A percentile compares a stretch with the other conserved stretches of the same genome.
These are phyloP conservation scores for Lactarius hatsudake DNA, from an alignment of 768 basidiomycete species.

Conservation along the genomic window DNA sequence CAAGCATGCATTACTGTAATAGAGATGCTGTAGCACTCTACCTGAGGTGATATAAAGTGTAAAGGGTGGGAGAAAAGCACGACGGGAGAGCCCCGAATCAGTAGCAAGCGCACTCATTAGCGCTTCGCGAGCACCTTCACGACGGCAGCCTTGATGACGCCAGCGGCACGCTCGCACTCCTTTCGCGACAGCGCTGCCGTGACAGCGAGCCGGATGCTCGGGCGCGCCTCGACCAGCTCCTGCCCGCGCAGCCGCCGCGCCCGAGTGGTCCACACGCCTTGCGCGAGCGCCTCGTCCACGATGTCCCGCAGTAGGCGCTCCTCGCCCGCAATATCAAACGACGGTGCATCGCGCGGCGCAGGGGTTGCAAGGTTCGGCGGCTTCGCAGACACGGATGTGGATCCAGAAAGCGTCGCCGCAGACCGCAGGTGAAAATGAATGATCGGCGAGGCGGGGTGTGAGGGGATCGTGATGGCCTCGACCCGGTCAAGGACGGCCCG, in stretches of 20 bases:
- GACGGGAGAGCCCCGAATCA: neutral
- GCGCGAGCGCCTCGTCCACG: too few relatives aligned
- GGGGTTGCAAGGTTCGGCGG: too few relatives aligned
- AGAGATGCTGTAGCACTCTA: neutral
- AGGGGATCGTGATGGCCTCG: conserved; percentile 81
- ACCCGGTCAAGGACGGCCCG: conserved; percentile 80
- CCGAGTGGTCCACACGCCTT: too few relatives aligned
- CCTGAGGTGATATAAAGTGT: neutral
- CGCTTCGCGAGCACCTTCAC: conserved; percentile 64
- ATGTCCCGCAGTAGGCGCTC: too few relatives aligned
- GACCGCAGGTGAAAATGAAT: conserved; percentile 86
- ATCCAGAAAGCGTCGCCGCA: too few relatives aligned
- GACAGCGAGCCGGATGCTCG: too few relatives aligned
- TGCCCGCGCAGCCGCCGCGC: too few relatives aligned
- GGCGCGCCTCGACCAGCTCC: too few relatives aligned
- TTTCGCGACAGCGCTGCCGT: too few relatives aligned
- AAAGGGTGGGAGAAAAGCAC: neutral
- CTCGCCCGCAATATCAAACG: too few relatives aligned
- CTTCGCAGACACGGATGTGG: too few relatives aligned
- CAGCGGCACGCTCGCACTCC: conserved; percentile 83
- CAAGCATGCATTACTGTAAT: neutral
- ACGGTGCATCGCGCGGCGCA: too few relatives aligned
- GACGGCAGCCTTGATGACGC: conserved; percentile 68
- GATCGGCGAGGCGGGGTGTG: conserved; percentile 81
- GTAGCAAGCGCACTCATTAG: conserved; percentile 34